Evolutionary conservation across 306 rosid genomes (phyloP).

Genomic region (Rosa multiflora): DNA sequence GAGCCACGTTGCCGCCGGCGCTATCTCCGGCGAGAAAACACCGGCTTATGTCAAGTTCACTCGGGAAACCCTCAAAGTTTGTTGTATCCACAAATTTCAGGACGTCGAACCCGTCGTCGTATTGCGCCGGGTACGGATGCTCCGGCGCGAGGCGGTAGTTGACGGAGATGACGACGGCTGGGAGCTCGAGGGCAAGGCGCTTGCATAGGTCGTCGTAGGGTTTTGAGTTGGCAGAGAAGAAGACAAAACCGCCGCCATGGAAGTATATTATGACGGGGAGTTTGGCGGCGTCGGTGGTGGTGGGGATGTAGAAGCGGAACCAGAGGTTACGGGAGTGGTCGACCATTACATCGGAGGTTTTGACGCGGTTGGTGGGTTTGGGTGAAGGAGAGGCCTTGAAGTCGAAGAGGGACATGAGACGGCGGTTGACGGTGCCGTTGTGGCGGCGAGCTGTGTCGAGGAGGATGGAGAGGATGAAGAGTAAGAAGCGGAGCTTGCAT

Average conservation of each 20-base stretch:
- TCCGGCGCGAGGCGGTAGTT: conserved; percentile 30
- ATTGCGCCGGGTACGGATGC: conserved; percentile 23
- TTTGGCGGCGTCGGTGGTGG: neutral
- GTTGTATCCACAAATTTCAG: conserved; percentile 16
- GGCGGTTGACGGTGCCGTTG: conserved; percentile 13
- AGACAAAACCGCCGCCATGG: conserved; percentile 26
- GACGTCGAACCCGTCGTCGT: conserved; percentile 31
- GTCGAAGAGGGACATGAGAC: conserved; percentile 10
- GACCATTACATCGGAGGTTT: conserved; percentile 6
- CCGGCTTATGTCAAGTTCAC: neutral
- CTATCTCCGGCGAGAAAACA: conserved; percentile 29
- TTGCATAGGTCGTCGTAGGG: conserved; percentile 8
- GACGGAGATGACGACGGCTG: neutral
- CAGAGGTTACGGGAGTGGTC: conserved; percentile 7
- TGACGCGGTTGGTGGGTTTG: conserved; percentile 6
- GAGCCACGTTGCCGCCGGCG: conserved; percentile 24
- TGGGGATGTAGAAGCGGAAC: conserved; percentile 15
- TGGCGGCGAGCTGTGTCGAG: conserved; percentile 2
- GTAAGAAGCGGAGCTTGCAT: conserved; percentile 16
- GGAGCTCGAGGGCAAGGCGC: neutral
- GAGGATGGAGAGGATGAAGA: conserved; percentile 6
- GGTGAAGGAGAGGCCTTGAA: neutral
- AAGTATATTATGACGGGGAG: conserved; percentile 18
- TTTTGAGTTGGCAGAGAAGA: conserved; percentile 7
- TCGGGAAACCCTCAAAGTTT: neutral